Base-by-base conservation (phyloP, 371 early-diverging fungal species). In the Catenaria anguillulae region DNA sequence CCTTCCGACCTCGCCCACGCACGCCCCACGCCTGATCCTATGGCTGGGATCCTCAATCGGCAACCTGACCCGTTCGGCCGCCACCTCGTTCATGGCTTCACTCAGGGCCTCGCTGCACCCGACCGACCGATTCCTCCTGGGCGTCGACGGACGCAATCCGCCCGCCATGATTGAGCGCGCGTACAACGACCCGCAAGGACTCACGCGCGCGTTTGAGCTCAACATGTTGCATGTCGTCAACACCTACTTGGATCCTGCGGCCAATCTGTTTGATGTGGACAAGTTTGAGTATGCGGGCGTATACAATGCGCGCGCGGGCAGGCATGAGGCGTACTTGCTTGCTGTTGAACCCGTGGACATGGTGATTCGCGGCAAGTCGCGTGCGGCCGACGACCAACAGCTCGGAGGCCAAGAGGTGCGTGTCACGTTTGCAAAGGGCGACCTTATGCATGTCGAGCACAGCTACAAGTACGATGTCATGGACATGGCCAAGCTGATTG, bases 1-100 rank as follows among this genome's bases (percentile, higher is more conserved):
- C 74, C 64, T 76, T 24, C 74, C 73, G 46, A 77, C 78, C 37
- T 79, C 75, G 63, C 76, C 69, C 15, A 61, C 63, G 0, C 65
- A 69, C 0, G 77, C 71, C 8, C 82, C 76, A 46, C 88, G 87
- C 70, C 75, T 79, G 6, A 71, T 90, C 21, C 70, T 91, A 37
- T 93, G 92, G 92, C 77, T 93, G 42, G 94, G 94, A 0, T 87
- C 88, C 19, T 89, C 90, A 0, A 84, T 93, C 55, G 92, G 94
- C 19, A 92, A 92, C 68, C 69, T 79, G 56, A 76, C 68, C 26
- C 75, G 85, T 8, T 62, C 71, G 4, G 82, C 81, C 10, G 85
- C 82, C 12, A 71, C 62, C n/a, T 70, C 61, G 0, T 84, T 88
- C 60, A 64, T 86, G 6, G 26, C 68, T 0, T 69, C 68, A 4